Evolutionary conservation across 2,329 filamentous ascomycete genomes (phyloP).

Genomic region (Aspergillus novoparasiticus): DNA sequence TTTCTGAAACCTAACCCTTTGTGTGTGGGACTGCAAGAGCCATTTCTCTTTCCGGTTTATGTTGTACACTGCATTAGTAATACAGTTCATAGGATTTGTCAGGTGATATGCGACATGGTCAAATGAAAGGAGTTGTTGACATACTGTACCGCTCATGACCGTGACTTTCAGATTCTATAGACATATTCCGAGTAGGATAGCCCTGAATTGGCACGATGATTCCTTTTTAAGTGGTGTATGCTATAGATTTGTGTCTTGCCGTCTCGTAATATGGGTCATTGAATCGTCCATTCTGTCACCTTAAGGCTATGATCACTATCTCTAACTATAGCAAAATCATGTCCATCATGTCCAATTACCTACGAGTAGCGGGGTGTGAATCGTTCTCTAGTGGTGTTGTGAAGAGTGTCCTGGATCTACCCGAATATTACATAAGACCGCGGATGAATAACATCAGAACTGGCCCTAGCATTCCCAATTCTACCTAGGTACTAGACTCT

Average conservation of each 20-base stretch:
- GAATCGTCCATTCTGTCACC: background rate
- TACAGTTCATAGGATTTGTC: background rate
- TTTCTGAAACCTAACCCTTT: conserved; percentile 5
- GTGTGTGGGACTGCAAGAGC: background rate
- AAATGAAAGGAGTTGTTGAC: background rate
- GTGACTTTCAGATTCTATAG: background rate
- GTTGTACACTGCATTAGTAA: background rate
- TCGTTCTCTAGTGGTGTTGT: no score
- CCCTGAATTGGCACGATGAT: background rate
- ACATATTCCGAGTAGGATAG: background rate
- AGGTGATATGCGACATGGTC: conserved; percentile 8
- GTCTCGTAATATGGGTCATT: background rate
- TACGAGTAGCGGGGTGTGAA: background rate
- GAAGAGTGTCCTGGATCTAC: background rate
- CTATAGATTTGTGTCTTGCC: background rate
- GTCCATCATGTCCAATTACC: background rate
- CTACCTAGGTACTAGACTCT: no score
- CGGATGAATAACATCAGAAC: no score
- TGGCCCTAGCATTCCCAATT: no score
- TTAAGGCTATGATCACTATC: background rate
- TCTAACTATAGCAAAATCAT: background rate
- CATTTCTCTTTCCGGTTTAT: background rate
- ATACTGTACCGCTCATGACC: background rate
- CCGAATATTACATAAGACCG: background rate
- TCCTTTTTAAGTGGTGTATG: background rate